Evolutionary conservation across 2,329 filamentous ascomycete genomes (phyloP).

Genomic region (Thelonectria blattea): DNA sequence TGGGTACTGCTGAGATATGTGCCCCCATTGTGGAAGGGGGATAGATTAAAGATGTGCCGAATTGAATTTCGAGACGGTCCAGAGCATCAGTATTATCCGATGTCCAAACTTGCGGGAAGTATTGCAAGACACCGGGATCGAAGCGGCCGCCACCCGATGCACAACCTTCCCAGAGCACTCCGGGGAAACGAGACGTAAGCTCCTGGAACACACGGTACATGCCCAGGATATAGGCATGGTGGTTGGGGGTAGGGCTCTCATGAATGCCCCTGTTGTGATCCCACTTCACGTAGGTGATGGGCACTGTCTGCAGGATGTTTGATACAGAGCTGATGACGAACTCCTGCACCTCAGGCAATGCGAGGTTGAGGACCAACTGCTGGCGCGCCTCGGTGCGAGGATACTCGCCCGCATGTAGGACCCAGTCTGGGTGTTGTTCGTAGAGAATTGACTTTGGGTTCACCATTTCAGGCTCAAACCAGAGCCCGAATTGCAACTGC

Average conservation of each 20-base stretch:
- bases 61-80: slow-evolving; percentile 66
- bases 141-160: slow-evolving; percentile 70
- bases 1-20: slow-evolving; percentile 68
- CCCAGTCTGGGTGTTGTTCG: slow-evolving; percentile 68
- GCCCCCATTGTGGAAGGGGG: slow-evolving; percentile 69
- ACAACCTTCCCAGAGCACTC: slow-evolving; percentile 71
- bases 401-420: slow-evolving; percentile 61
- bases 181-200: slow-evolving; percentile 63
- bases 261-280: slow-evolving; percentile 71
- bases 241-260: slow-evolving; percentile 59
- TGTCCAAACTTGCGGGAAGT: slow-evolving; percentile 71
- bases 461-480: slow-evolving; percentile 74
- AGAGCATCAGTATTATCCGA: slow-evolving; percentile 69
- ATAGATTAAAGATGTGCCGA: slow-evolving; percentile 68
- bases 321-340: slow-evolving; percentile 64
- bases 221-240: slow-evolving; percentile 68
- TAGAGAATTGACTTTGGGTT: slow-evolving; percentile 68
- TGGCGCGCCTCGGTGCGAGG: slow-evolving; percentile 60
- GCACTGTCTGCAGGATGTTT: slow-evolving; percentile 57
- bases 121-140: slow-evolving; percentile 67
- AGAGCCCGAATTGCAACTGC: slow-evolving; percentile 66
- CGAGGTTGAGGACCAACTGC: slow-evolving; percentile 68
- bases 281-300: slow-evolving; percentile 70
- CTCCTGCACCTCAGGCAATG: slow-evolving; percentile 65
- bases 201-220: slow-evolving; percentile 67